phyloP scores from a whole-genome alignment of 192 early-diverging fungal genomes.

The Podila epicladia region DNA sequence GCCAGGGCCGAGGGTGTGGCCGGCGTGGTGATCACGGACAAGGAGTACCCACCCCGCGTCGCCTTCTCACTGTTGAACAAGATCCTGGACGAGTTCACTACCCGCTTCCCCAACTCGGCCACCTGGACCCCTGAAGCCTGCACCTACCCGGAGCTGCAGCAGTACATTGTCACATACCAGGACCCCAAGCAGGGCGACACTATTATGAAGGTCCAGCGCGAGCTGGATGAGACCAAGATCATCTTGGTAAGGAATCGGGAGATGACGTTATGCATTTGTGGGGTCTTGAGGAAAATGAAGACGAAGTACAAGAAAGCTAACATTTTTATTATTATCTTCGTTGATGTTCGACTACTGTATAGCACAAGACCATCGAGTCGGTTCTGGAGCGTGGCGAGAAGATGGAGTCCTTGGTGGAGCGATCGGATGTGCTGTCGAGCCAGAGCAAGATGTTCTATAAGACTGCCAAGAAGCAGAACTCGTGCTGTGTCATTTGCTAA shows the following conservation, averaged over 20 bases:
- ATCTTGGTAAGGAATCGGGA: slow-evolving; percentile 95
- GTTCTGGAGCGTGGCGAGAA: slow-evolving; percentile 88
- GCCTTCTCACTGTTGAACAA: slow-evolving; percentile 89
- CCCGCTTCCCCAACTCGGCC: slow-evolving; percentile 60
- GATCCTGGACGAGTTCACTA: slow-evolving; percentile 87
- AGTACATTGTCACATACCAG: slow-evolving; percentile 84
- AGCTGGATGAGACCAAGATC: slow-evolving; percentile 97
- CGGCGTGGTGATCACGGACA: slow-evolving; percentile 82
- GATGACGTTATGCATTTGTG: slow-evolving; percentile 48
- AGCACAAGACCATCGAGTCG: slow-evolving; percentile 90
- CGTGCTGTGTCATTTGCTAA: slow-evolving; percentile 74
- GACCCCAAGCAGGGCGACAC: slow-evolving; percentile 93
- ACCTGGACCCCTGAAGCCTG: slow-evolving; percentile 49
- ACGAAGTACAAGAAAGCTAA: no score
- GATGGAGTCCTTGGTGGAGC: slow-evolving; percentile 85
- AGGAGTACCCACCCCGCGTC: slow-evolving; percentile 89
- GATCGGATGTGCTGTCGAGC: slow-evolving; percentile 84
- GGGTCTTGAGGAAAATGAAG: no score
- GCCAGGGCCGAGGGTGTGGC: slow-evolving; percentile 76
- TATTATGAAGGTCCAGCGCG: slow-evolving; percentile 93
- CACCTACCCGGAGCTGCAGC: slow-evolving; percentile 75
- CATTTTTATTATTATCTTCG: slow-evolving; percentile 31
- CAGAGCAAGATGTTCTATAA: slow-evolving; percentile 98
- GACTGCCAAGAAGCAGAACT: slow-evolving; percentile 87
- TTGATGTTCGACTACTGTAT: slow-evolving; percentile 22